phyloP scores from a whole-genome alignment of 2,329 filamentous ascomycete species.

The Xylaria sp. region DNA sequence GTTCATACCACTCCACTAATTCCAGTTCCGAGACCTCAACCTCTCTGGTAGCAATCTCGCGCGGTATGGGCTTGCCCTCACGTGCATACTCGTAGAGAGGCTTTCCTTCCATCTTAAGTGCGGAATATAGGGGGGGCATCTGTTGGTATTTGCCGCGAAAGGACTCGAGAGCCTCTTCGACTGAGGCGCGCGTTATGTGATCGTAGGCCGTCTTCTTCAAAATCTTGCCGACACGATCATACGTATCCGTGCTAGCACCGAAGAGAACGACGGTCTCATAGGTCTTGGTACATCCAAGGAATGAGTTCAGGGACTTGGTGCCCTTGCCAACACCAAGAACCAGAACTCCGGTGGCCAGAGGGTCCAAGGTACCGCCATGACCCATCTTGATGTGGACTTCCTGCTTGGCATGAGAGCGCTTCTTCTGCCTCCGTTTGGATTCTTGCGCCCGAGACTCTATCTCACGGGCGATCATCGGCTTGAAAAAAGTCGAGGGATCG shows the following conservation, averaged over 20 bases:
- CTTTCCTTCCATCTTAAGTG: slow-evolving; percentile 88
- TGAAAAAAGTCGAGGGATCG: slow-evolving; percentile 74
- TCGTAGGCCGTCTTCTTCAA: slow-evolving; percentile 69
- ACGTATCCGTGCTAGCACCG: slow-evolving; percentile 86
- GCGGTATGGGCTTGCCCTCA: slow-evolving; percentile 78
- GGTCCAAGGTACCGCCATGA: slow-evolving; percentile 92
- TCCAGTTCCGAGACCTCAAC: slow-evolving; percentile 76
- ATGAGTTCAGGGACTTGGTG: slow-evolving; percentile 74
- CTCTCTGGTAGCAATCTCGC: slow-evolving; percentile 73
- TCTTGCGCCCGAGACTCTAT: slow-evolving; percentile 51
- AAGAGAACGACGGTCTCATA: slow-evolving; percentile 90
- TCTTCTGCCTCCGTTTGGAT: slow-evolving; percentile 52
- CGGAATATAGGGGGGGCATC: slow-evolving; percentile 87
- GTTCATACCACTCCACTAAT: slow-evolving; percentile 77
- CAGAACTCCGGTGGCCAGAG: slow-evolving; percentile 86
- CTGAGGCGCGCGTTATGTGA: slow-evolving; percentile 71
- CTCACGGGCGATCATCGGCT: slow-evolving; percentile 66
- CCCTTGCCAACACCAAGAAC: slow-evolving; percentile 82
- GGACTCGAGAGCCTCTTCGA: slow-evolving; percentile 67
- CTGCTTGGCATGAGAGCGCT: slow-evolving; percentile 52
- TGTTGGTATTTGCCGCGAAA: slow-evolving; percentile 85
- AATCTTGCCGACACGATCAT: slow-evolving; percentile 81
- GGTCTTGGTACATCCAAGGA: slow-evolving; percentile 83
- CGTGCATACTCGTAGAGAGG: slow-evolving; percentile 93
- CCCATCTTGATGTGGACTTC: slow-evolving; percentile 81